phyloP scores from a whole-genome alignment of 192 early-diverging fungal species.

The Mortierella antarctica region DNA sequence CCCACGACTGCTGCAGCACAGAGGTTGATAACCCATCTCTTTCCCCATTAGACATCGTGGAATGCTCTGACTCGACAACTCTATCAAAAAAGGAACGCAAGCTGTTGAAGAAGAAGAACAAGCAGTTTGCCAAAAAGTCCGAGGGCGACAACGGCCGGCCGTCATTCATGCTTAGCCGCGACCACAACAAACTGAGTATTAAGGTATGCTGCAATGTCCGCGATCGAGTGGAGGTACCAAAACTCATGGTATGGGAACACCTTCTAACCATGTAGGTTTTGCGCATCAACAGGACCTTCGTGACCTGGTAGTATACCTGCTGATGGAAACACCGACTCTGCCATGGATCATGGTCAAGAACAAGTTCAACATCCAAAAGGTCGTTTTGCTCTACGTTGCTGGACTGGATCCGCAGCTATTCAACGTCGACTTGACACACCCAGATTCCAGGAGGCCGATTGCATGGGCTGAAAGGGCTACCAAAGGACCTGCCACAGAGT shows the following conservation, averaged over 20 bases:
- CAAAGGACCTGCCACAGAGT: constrained; percentile 27
- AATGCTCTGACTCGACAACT: not conserved
- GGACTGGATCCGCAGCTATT: constrained; percentile 42
- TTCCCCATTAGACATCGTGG: too few species aligned
- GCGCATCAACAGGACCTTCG: constrained; percentile 24
- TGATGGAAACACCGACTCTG: constrained; percentile 36
- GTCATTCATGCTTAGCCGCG: constrained; percentile 38
- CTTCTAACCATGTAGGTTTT: not conserved
- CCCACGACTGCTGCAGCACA: too few species aligned
- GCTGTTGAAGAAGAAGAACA: constrained; percentile 22
- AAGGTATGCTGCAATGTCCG: constrained; percentile 12
- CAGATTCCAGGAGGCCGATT: constrained; percentile 15
- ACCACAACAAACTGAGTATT: constrained; percentile 30
- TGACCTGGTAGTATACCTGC: constrained; percentile 34
- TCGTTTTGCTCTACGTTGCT: constrained; percentile 30
- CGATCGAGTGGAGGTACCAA: not conserved
- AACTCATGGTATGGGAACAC: not conserved
- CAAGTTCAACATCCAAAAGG: constrained; percentile 46
- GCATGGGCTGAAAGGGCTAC: constrained; percentile 18
- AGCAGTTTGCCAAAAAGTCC: constrained; percentile 14
- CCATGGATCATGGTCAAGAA: constrained; percentile 55
- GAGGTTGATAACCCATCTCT: too few species aligned
- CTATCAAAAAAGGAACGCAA: constrained; percentile 24
- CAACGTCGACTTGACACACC: constrained; percentile 26
- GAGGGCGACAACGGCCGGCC: constrained; percentile 16